phyloP scores from a whole-genome alignment of 768 basidiomycete species.

The Tulasnella sp. region DNA sequence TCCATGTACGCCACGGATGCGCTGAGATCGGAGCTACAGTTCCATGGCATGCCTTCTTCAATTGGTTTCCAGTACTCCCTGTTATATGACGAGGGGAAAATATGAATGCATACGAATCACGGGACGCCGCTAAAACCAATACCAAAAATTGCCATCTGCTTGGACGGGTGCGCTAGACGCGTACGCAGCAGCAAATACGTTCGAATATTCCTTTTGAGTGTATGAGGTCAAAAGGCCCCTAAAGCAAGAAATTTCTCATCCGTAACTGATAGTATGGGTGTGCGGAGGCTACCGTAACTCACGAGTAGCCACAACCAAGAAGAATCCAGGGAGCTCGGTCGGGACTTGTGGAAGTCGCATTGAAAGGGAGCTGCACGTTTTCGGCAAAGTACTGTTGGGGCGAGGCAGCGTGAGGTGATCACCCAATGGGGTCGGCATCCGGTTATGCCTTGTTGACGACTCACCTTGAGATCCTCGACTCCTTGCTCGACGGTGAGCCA shows the following conservation, averaged over 20 bases:
- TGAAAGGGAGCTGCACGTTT: conserved; percentile 9
- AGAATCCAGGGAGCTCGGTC: not conserved
- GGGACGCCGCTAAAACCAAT: not conserved
- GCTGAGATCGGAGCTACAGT: conserved; percentile 14
- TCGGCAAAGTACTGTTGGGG: conserved; percentile 14
- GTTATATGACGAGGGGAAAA: too few relatives aligned
- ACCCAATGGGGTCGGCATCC: not conserved
- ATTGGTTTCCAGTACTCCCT: conserved; percentile 16
- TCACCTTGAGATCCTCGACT: not conserved
- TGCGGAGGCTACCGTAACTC: not conserved
- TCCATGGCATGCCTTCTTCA: conserved; percentile 10
- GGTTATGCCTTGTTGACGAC: not conserved
- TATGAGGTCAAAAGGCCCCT: conserved; percentile 3
- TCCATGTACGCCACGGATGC: not conserved
- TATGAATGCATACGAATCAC: too few relatives aligned
- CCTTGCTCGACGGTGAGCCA: not conserved
- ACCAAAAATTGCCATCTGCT: conserved; percentile 15
- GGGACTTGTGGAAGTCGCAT: not conserved
- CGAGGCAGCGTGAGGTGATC: not conserved
- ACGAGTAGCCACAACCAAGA: conserved; percentile 2
- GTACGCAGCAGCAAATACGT: conserved; percentile 8
- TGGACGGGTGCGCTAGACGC: conserved; percentile 13
- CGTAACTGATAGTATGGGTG: not conserved
- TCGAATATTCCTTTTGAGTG: not conserved
- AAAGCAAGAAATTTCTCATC: too few relatives aligned